These are phyloP conservation scores for Blastomyces silverae DNA, from an alignment of 2,329 filamentous ascomycete species.

Conservation along the genomic window DNA sequence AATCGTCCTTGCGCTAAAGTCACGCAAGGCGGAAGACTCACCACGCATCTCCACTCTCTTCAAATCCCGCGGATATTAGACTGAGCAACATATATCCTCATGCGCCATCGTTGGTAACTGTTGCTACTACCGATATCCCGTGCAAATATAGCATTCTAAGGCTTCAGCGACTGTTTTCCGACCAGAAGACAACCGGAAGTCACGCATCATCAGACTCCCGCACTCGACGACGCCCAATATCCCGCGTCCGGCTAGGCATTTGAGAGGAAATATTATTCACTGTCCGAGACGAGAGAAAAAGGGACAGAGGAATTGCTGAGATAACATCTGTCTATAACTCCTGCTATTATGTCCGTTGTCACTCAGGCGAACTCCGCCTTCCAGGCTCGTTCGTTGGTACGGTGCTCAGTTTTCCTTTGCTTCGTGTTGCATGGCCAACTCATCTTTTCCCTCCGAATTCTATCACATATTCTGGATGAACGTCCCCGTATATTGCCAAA, in stretches of 20 bases:
- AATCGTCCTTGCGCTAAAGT: neutral
- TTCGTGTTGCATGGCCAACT: neutral
- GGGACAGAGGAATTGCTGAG: neutral
- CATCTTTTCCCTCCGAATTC: neutral
- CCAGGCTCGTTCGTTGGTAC: slow-evolving; percentile 44
- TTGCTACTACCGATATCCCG: slow-evolving; percentile 24
- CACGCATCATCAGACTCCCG: too few relatives aligned
- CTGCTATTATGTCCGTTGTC: slow-evolving; percentile 40
- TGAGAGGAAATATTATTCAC: too few relatives aligned
- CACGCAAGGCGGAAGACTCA: neutral
- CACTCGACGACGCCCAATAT: neutral
- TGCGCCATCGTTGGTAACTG: slow-evolving; percentile 23
- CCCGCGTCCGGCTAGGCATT: neutral
- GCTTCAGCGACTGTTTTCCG: neutral
- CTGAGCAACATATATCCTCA: slow-evolving; percentile 9
- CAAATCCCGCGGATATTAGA: neutral
- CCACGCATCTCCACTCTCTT: neutral
- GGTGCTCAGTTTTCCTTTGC: slow-evolving; percentile 17
- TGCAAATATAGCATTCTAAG: slow-evolving; percentile 19
- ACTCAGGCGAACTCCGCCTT: slow-evolving; percentile 40
- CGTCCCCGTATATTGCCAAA: neutral
- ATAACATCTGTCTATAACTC: slow-evolving; percentile 7
- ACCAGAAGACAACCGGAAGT: neutral
- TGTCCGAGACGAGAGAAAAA: neutral
- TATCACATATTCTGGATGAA: neutral